These are phyloP conservation scores for Leishmania braziliensis DNA, from an alignment of 208 protist species.

Conservation along the genomic window DNA sequence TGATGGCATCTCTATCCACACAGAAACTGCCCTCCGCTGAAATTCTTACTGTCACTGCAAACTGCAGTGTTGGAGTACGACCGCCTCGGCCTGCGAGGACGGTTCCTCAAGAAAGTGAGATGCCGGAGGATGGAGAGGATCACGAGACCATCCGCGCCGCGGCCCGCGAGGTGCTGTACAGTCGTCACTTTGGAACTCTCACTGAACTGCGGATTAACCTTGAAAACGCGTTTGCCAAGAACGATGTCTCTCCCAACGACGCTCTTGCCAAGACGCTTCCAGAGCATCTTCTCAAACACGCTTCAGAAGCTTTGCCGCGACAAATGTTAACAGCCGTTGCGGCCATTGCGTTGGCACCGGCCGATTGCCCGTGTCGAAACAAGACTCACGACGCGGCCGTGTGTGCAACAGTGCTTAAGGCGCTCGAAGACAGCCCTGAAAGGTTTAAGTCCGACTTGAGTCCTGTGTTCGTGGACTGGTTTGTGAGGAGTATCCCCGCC, in stretches of 20 bases:
- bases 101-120: not conserved
- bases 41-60: slow-evolving; percentile 43
- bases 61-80: slow-evolving; percentile 60
- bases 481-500: not conserved
- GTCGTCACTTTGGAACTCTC: slow-evolving; percentile 38
- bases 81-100: slow-evolving; percentile 37
- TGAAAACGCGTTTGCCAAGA: slow-evolving; percentile 47
- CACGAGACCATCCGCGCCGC: slow-evolving; percentile 23
- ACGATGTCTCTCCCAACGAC: slow-evolving; percentile 36
- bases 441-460: slow-evolving; percentile 29
- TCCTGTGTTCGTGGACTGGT: not conserved
- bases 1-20: slow-evolving; percentile 26
- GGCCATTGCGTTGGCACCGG: slow-evolving; percentile 30
- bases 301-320: slow-evolving; percentile 27
- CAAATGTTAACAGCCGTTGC: slow-evolving; percentile 35
- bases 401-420: slow-evolving; percentile 29
- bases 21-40: slow-evolving; percentile 42
- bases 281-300: slow-evolving; percentile 41
- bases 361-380: slow-evolving; percentile 47
- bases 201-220: slow-evolving; percentile 44
- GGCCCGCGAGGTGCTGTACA: slow-evolving; percentile 37
- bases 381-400: slow-evolving; percentile 46
- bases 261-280: slow-evolving; percentile 46
- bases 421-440: slow-evolving; percentile 34
- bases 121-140: slow-evolving; percentile 16